phyloP scores from a whole-genome alignment of 2,329 filamentous ascomycete species.

The Ambrosiella xylebori region DNA sequence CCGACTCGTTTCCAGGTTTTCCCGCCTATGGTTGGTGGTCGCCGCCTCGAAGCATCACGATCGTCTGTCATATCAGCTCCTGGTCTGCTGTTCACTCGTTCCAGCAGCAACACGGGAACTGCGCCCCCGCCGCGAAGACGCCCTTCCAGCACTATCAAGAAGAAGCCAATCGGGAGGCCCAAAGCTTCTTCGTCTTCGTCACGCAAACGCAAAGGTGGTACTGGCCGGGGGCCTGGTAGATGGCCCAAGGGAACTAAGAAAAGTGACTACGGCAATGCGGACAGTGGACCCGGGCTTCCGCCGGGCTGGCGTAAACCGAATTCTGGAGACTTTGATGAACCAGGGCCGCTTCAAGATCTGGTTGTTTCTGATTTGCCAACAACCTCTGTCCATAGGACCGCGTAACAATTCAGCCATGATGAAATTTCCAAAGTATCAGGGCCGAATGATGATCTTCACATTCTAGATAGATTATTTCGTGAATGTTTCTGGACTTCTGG shows the following conservation, averaged over 20 bases:
- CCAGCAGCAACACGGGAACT: constrained; percentile 20
- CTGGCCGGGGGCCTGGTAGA: constrained; percentile 44
- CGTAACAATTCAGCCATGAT: not conserved
- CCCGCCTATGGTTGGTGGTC: constrained; percentile 40
- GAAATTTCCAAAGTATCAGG: not conserved
- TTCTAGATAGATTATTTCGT: too few species aligned
- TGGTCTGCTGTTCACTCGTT: constrained; percentile 17
- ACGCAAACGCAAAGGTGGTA: constrained; percentile 29
- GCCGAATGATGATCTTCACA: not conserved
- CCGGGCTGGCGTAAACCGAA: constrained; percentile 29
- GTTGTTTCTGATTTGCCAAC: not conserved
- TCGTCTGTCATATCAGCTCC: constrained; percentile 24
- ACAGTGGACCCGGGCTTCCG: constrained; percentile 45
- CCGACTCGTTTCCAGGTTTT: constrained; percentile 61
- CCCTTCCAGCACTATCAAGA: constrained; percentile 19
- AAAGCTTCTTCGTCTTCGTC: constrained; percentile 7
- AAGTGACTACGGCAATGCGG: constrained; percentile 48
- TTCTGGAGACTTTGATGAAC: not conserved
- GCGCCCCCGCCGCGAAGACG: constrained; percentile 19
- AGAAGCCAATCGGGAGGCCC: constrained; percentile 18
- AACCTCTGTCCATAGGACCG: not conserved
- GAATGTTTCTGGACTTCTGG: too few species aligned
- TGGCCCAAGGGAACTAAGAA: constrained; percentile 55
- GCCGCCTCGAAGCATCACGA: constrained; percentile 31
- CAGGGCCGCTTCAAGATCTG: not conserved